Conservation (phyloP, 2,329 filamentous ascomycete genomes). For the Gnomoniopsis smithogilvyi region DNA sequence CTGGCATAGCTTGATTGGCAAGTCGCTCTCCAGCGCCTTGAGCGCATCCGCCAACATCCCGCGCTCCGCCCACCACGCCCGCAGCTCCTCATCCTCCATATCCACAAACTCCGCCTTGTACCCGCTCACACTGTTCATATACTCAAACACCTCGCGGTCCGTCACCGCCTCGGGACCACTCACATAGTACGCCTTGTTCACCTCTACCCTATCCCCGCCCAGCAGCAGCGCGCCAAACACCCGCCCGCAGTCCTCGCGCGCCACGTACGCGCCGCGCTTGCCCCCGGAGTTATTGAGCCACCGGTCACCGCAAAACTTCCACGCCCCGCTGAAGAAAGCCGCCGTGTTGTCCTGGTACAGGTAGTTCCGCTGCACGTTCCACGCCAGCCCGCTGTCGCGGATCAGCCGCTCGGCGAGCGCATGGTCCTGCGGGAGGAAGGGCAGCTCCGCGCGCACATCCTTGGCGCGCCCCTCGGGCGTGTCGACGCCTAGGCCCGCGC, state of each 20-base stretch:
- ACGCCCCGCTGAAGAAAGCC: conserved; percentile 18
- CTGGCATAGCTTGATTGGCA: conserved; percentile 21
- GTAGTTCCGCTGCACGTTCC: conserved; percentile 23
- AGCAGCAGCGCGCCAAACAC: conserved; percentile 20
- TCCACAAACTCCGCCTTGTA: conserved; percentile 18
- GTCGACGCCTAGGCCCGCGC: conserved; percentile 18
- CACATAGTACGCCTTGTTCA: conserved; percentile 17
- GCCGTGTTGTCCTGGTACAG: conserved; percentile 22
- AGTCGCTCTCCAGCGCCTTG: conserved; percentile 15
- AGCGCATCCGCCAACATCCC: conserved; percentile 19
- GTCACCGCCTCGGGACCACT: conserved; percentile 20
- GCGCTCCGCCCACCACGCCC: conserved; percentile 13
- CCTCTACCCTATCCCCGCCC: conserved; percentile 11
- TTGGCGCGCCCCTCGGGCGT: neutral
- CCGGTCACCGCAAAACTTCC: conserved; percentile 19
- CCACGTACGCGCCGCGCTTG: conserved; percentile 19
- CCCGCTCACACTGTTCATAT: conserved; percentile 20
- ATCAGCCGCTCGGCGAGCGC: conserved; percentile 20
- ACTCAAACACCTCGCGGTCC: conserved; percentile 20
- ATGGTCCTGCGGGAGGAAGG: conserved; percentile 22
- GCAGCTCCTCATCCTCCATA: conserved; percentile 20
- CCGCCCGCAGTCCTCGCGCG: conserved; percentile 21
- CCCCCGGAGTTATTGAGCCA: conserved; percentile 21
- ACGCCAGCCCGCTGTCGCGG: conserved; percentile 18
- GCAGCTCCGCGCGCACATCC: conserved; percentile 14